Base-by-base conservation (phyloP, 1,139 yeast species). In the Debaryomyces sp. region DNA sequence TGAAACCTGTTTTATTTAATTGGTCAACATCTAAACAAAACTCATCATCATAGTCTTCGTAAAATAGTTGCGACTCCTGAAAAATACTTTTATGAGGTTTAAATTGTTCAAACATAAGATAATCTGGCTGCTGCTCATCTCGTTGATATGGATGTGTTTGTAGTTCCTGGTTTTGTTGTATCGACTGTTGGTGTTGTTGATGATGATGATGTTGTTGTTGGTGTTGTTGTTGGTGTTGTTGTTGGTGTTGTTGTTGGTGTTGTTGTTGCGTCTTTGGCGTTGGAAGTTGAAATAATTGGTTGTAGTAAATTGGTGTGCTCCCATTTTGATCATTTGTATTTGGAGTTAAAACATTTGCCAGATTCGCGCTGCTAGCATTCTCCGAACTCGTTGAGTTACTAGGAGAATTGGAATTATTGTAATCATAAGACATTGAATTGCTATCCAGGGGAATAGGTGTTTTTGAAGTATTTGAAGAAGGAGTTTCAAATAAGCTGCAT, bases 21-120 rank as follows among this genome's bases (percentile, higher is more conserved):
- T 76, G 81, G 50, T 76, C 81, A 13, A 70, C 63, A 54, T 75
- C 80, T 49, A 75, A 68, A 57, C 81, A 75, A 54, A 61, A 76
- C 39, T 74, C 80, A 53, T 76, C 80, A 54, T 75, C 80, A 55
- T 73, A 75, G 54, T 75, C 79, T 12, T 68, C 66, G 39, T 43
- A 21, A 26, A 34, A 10, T 33, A 34, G 17, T 13, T 43, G 41
- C 9, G 41, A 10, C 4, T 39, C 33, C 9, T 34, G 34, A 24
- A 30, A 39, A 24, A 22, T n/a, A 7, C 38, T 32, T 13, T 38
- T 29, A 7, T 37, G 41, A 17, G 45, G 44, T 8, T 30, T 35
- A 15, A 40, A 42, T 29, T 43, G 51, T 4, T 38, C 45, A 33
- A 30, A 33, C 39, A 35, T 36, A n/a, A 35, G 29, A n/a, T 23